Evolutionary conservation across 2,329 filamentous ascomycete genomes (phyloP).

Genomic region (Capronia coronata): DNA sequence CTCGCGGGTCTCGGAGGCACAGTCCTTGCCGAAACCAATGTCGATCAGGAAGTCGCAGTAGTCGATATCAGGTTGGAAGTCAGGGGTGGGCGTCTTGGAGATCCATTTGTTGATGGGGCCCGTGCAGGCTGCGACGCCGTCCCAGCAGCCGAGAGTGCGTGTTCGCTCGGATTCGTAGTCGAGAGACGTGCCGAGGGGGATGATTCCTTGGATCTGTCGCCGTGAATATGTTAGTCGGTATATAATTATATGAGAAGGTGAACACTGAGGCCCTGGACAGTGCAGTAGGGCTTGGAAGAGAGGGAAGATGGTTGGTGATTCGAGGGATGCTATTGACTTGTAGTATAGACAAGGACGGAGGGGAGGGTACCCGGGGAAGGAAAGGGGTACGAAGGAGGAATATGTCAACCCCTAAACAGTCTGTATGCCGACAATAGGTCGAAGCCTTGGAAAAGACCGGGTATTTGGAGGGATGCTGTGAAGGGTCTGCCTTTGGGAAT

Average conservation of each 20-base stretch:
- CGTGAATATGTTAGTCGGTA: background rate
- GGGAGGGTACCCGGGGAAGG: no score
- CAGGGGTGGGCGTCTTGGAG: slow-evolving; percentile 32
- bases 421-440: no score
- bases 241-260: background rate
- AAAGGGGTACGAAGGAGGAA: no score
- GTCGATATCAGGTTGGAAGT: slow-evolving; percentile 40
- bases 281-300: no score
- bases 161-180: slow-evolving; percentile 45
- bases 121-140: slow-evolving; percentile 34
- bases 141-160: slow-evolving; percentile 45
- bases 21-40: slow-evolving; percentile 43
- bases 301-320: no score
- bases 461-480: no score
- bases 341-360: no score
- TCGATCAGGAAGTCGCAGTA: slow-evolving; percentile 44
- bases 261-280: no score
- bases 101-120: background rate
- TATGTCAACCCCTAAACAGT: no score
- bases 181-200: slow-evolving; percentile 49
- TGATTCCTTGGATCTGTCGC: slow-evolving; percentile 44
- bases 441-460: no score
- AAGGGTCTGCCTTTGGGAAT: no score
- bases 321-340: no score
- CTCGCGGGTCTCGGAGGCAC: slow-evolving; percentile 33